Conservation (phyloP, 2,329 filamentous ascomycete genomes). For the Cryphonectria radicalis region DNA sequence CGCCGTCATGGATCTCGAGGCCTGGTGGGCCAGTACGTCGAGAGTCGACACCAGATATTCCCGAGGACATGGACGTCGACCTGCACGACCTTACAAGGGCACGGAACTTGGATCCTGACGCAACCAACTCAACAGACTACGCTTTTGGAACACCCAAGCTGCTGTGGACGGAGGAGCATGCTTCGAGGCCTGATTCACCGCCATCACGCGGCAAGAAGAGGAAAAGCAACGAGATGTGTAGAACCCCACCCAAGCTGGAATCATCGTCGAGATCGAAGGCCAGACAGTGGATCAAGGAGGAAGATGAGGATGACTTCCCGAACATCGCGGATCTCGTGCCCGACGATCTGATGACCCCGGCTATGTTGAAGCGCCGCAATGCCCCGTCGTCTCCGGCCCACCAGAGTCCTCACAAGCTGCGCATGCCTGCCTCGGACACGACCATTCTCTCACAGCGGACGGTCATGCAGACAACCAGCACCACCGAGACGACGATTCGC, state of each 20-base stretch:
- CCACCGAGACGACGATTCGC: conserved; percentile 31
- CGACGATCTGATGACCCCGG: conserved; percentile 36
- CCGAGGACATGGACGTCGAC: conserved; percentile 41
- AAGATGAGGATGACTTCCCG: conserved; percentile 53
- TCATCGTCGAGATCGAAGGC: conserved; percentile 43
- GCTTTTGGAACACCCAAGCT: conserved; percentile 44
- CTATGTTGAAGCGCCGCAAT: conserved; percentile 29
- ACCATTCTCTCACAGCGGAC: conserved; percentile 32
- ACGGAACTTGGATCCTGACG: conserved; percentile 33
- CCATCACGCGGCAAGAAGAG: conserved; percentile 53
- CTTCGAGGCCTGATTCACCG: conserved; percentile 43
- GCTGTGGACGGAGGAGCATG: conserved; percentile 50
- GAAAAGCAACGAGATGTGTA: conserved; percentile 55
- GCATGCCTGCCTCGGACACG: conserved; percentile 21
- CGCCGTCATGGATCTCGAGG: conserved; percentile 22
- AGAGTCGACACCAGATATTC: conserved; percentile 35
- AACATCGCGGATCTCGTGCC: conserved; percentile 55
- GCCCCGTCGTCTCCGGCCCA: conserved; percentile 45
- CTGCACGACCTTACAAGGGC: conserved; percentile 46
- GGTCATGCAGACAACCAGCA: conserved; percentile 33
- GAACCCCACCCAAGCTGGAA: conserved; percentile 31
- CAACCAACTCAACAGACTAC: conserved; percentile 35
- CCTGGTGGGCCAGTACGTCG: conserved; percentile 21
- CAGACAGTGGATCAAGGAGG: conserved; percentile 35
- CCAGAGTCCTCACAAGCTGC: conserved; percentile 27